Percentiles rank a stretch among this genome's conserved stretches.
Conservation (phyloP, 441 rosid genomes). For the Melastoma candidum region DNA sequence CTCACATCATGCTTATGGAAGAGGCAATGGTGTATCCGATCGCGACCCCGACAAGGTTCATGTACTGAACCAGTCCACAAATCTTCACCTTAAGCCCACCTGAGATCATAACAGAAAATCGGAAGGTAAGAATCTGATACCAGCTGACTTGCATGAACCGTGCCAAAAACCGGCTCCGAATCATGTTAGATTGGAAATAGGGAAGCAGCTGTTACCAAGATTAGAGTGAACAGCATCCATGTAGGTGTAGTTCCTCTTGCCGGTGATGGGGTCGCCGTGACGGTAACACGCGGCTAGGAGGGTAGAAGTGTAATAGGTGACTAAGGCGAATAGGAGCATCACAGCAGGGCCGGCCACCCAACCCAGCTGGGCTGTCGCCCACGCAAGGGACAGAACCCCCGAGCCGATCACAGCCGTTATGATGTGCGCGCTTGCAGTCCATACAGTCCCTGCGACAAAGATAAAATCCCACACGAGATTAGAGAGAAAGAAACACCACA, state of each 20-base stretch:
- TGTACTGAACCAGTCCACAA: constrained; percentile 15
- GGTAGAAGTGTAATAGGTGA: constrained; percentile 15
- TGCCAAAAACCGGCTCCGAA: background rate
- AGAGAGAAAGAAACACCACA: background rate
- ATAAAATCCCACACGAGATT: background rate
- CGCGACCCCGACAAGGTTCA: constrained; percentile 18
- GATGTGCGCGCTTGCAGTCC: constrained; percentile 17
- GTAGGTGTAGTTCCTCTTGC: constrained; percentile 19
- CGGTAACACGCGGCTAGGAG: constrained; percentile 13
- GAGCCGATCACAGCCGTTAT: constrained; percentile 19
- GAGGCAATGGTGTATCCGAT: constrained; percentile 18
- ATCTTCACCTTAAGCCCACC: constrained; percentile 9
- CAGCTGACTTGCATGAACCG: no score
- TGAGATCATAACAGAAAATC: background rate
- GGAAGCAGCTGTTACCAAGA: constrained; percentile 7
- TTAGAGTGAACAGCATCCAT: constrained; percentile 14
- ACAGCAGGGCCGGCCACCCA: constrained; percentile 15
- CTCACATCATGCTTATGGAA: constrained; percentile 19
- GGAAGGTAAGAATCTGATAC: no score
- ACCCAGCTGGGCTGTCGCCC: constrained; percentile 19
- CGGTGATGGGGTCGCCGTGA: constrained; percentile 9
- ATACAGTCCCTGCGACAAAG: constrained; percentile 10
- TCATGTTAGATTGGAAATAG: background rate
- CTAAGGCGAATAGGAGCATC: constrained; percentile 14
- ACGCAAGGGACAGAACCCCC: constrained; percentile 17